phyloP scores from a whole-genome alignment of 2,329 filamentous ascomycete genomes.

The Fusarium odoratissimum region DNA sequence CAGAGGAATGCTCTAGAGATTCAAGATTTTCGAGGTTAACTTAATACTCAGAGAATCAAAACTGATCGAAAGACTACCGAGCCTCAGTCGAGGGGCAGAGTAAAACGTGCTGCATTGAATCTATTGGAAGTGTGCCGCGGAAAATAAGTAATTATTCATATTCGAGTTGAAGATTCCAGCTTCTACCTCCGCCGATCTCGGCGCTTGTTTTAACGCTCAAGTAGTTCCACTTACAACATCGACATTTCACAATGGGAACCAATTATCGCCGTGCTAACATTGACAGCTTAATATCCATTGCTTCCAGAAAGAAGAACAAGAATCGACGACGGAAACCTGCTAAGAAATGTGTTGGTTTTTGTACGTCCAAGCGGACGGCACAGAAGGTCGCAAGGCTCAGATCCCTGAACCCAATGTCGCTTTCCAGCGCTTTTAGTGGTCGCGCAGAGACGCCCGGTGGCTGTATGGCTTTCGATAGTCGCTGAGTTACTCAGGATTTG shows the following conservation, averaged over 20 bases:
- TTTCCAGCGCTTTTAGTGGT: conserved; percentile 15
- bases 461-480: conserved; percentile 27
- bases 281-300: background rate
- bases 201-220: conserved; percentile 4
- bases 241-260: background rate
- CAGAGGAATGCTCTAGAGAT: background rate
- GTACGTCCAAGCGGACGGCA: conserved; percentile 1
- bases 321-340: background rate
- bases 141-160: background rate
- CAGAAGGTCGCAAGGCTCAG: background rate
- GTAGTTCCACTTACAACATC: conserved; percentile 15
- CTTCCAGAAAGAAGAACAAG: conserved; percentile 18
- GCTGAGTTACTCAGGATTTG: background rate
- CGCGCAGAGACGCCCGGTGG: conserved; percentile 6
- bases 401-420: conserved; percentile 5
- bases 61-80: no score
- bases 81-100: background rate
- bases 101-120: background rate
- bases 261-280: background rate
- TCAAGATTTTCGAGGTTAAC: background rate
- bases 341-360: background rate
- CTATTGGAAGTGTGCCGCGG: no score
- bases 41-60: background rate
- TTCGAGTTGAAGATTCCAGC: background rate
- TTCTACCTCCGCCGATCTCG: conserved; percentile 18